Evolutionary conservation across 805 yeast genomes (phyloP), one percentile per base, ranked within the genome.

Genomic region (Lachancea sp.): DNA sequence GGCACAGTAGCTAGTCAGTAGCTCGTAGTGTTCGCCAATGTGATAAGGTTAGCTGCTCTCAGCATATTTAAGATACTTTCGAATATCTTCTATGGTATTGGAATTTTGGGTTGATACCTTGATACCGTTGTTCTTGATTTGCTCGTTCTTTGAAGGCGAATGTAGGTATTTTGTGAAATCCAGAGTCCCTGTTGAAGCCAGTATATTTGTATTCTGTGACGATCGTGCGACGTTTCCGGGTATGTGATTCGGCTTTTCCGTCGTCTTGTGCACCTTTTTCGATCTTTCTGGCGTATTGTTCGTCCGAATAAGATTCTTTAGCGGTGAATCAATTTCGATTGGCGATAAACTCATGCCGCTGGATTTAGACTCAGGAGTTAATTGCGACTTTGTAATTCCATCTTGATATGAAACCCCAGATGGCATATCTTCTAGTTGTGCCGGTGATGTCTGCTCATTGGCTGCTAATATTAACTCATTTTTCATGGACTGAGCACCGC

Each of bases 61-160:
- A 6, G 58, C 58, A 42, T 45, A 58, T 23, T 47, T 49, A 30
- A 58, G 40, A 37, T 56, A 58, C 28, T 49, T 48, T 21, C 47
- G 51, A 16, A 57, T 47, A 16, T 55, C 52, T 23, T 57, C 58
- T 2, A 49, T 31, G 3, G 42, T 22, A 23, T 33, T 24, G 21
- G 31, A 18, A 3, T 30, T 20, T 6, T 21, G 19, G 6, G 57
- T 42, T 11, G 48, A 52, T 34, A 26, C 32, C 24, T 32, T 45
- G 30, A 38, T 31, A 12, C 38, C 19, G 29, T 38, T 28, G 7
- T 26, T 28, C 8, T 22, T 25, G 5, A 23, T 9, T 20, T 22
- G 29, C 12, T 21, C 33, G 3, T 16, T 34, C 24, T 43, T 33
- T 11, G 39, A 29, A 6, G 43, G 39, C 2, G 43, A 34, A 8